phyloP scores from a whole-genome alignment of 371 early-diverging fungal genomes.

The Mycotypha africana region DNA sequence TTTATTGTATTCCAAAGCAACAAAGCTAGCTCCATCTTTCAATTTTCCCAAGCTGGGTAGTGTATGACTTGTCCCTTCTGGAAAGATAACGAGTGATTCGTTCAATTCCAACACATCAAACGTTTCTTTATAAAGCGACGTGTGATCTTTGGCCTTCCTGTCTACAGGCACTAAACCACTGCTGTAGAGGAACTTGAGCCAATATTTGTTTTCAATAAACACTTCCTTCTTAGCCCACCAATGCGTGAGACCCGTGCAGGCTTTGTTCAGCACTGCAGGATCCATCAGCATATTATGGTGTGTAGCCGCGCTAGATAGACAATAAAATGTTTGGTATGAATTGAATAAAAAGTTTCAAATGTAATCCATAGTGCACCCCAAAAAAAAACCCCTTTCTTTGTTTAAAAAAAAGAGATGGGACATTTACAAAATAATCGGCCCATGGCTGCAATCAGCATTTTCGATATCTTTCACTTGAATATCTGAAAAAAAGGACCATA shows the following conservation, averaged over 20 bases:
- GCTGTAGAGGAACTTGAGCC: constrained; percentile 7
- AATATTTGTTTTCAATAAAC: constrained; percentile 10
- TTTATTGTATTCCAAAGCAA: not conserved
- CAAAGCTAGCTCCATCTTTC: constrained; percentile 18
- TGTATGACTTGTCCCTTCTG: constrained; percentile 28
- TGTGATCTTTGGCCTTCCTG: constrained; percentile 21
- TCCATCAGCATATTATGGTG: constrained; percentile 39
- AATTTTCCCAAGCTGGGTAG: constrained; percentile 10
- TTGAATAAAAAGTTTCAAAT: not conserved
- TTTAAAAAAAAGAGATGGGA: not conserved
- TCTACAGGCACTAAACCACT: constrained; percentile 32
- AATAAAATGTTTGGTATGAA: not conserved
- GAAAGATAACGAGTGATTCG: constrained; percentile 27
- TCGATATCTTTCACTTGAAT: constrained; percentile 1
- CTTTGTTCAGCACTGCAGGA: constrained; percentile 19
- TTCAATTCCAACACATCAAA: constrained; percentile 20
- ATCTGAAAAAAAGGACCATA: constrained; percentile 7
- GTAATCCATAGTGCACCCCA: too few species aligned
- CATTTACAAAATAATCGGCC: constrained; percentile 14
- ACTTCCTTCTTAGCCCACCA: constrained; percentile 32
- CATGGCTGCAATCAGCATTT: not conserved
- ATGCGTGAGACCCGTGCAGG: constrained; percentile 22
- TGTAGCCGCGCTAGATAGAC: constrained; percentile 22
- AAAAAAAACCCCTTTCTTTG: not conserved
- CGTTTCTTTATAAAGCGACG: constrained; percentile 15